Evolutionary conservation across 2,329 filamentous ascomycete species (phyloP), one percentile per base, ranked within the genome.

Genomic region (Penicillium sp.): DNA sequence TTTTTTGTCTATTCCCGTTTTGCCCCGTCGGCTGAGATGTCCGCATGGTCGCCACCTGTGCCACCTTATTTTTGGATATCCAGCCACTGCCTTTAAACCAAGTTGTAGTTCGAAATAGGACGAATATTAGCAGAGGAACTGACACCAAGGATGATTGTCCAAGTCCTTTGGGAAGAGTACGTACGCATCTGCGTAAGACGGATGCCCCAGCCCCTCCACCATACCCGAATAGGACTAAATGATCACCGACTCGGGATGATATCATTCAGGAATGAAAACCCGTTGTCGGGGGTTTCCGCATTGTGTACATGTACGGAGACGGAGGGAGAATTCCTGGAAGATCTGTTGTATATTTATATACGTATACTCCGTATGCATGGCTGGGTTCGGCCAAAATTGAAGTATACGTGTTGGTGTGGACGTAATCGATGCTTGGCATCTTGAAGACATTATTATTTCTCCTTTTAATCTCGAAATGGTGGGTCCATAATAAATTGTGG

Each of bases 181-280:
- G 48, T 50, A 51, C n/a, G 48, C 43, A 39, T 41, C 43, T 51
- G 29, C 48, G 43, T 42, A 47, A 51, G 43, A 47, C 4, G 42
- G 22, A 9, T 8, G 38, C 28, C 31, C 41, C 47, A 31, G 43
- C 42, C 31, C 13, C 41, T 22, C 48, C 48, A 42, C 26, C 31
- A 26, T 42, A 26, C 48, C 48, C 9, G 6, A 47, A 42, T 17
- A 13, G 41, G 48, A 32, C 19, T 51, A 51, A 42, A n/a, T 42
- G 48, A 47, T 50, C 32, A 19, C 47, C 43, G 3, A 35, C 7
- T 10, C 31, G 48, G 43, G 21, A 47, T 51, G 48, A 51, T 31
- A 37, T 51, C 48, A 51, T 38, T 38, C 3, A 19, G 31, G 35
- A 50, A 50, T 40, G 45, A 21, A 45, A 42, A 12, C 22, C 33